A percentile compares a stretch with the other conserved stretches of the same genome.
phyloP scores from a whole-genome alignment of 2,329 filamentous ascomycete genomes.

The Amylocarpus encephaloides region DNA sequence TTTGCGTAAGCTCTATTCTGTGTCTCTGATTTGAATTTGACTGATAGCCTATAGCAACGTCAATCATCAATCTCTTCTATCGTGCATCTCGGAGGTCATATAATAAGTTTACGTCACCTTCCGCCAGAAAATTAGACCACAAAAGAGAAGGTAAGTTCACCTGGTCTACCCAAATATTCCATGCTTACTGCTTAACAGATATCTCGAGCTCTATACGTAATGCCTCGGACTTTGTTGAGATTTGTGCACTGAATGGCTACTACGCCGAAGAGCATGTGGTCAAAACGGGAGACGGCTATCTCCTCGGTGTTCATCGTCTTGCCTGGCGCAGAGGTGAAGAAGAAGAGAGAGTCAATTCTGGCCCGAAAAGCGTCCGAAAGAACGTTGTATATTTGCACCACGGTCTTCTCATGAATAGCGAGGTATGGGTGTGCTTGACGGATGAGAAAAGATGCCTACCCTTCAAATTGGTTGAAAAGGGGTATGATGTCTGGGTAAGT shows the following conservation, averaged over 20 bases:
- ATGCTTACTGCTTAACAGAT: constrained; percentile 48
- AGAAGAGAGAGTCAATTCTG: constrained; percentile 68
- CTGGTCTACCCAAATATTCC: not conserved
- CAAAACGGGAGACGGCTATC: constrained; percentile 88
- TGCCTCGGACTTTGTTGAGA: constrained; percentile 84
- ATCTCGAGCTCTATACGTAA: constrained; percentile 74
- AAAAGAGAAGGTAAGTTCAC: constrained; percentile 56
- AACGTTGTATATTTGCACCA: constrained; percentile 92
- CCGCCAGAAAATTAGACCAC: constrained; percentile 60
- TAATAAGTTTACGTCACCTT: constrained; percentile 67
- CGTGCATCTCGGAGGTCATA: constrained; percentile 75
- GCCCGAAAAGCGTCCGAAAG: constrained; percentile 63
- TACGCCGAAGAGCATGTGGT: constrained; percentile 94
- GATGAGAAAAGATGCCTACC: constrained; percentile 80
- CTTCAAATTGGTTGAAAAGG: constrained; percentile 80
- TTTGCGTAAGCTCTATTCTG: constrained; percentile 54
- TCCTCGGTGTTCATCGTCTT: constrained; percentile 82
- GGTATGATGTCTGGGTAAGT: constrained; percentile 90
- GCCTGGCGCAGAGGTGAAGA: constrained; percentile 80
- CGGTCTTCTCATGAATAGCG: constrained; percentile 95
- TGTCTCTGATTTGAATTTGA: not conserved
- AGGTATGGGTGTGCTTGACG: constrained; percentile 94
- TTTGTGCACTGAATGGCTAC: constrained; percentile 89
- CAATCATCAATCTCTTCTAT: constrained; percentile 78
- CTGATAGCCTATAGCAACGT: constrained; percentile 52